Percentiles rank a stretch among this genome's conserved stretches.
Evolutionary conservation across 2,329 filamentous ascomycete genomes (phyloP).

Genomic region (Endocalyx cinctus): DNA sequence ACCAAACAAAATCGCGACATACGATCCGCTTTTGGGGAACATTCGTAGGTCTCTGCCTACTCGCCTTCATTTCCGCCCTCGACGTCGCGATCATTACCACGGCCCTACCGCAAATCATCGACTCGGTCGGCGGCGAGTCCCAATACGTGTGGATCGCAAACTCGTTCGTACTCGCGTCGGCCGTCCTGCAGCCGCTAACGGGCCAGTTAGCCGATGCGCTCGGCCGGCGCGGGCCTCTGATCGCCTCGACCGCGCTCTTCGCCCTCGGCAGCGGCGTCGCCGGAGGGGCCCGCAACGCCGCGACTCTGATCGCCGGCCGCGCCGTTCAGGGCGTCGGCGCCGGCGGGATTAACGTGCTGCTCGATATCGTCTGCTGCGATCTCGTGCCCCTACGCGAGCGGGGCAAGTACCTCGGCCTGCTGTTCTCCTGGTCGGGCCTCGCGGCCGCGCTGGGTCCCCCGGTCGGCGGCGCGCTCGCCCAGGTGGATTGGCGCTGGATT

Average conservation of each 20-base stretch:
- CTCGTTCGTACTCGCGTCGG: slow-evolving; percentile 13
- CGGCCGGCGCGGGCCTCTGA: slow-evolving; percentile 33
- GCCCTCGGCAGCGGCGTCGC: slow-evolving; percentile 39
- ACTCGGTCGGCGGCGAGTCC: slow-evolving; percentile 2
- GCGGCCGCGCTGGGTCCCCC: slow-evolving; percentile 26
- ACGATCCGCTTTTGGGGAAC: background rate
- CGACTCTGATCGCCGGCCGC: slow-evolving; percentile 34
- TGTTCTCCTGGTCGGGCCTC: slow-evolving; percentile 24
- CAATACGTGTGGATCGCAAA: slow-evolving; percentile 8
- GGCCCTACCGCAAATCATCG: slow-evolving; percentile 6
- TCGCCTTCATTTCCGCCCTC: slow-evolving; percentile 2
- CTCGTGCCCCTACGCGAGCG: slow-evolving; percentile 41
- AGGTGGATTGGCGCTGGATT: slow-evolving; percentile 32
- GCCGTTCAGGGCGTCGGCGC: slow-evolving; percentile 36
- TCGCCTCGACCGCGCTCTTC: slow-evolving; percentile 35
- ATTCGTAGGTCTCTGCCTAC: background rate
- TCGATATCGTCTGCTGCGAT: slow-evolving; percentile 44
- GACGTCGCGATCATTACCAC: slow-evolving; percentile 6
- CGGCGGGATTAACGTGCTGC: slow-evolving; percentile 27
- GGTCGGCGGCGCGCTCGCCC: slow-evolving; percentile 17
- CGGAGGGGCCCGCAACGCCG: slow-evolving; percentile 31
- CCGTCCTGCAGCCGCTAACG: slow-evolving; percentile 38
- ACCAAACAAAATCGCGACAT: no score
- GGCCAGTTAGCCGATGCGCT: slow-evolving; percentile 41
- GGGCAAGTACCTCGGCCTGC: slow-evolving; percentile 31